phyloP scores from a whole-genome alignment of 768 basidiomycete genomes.

The Xanthoconium purpureum region DNA sequence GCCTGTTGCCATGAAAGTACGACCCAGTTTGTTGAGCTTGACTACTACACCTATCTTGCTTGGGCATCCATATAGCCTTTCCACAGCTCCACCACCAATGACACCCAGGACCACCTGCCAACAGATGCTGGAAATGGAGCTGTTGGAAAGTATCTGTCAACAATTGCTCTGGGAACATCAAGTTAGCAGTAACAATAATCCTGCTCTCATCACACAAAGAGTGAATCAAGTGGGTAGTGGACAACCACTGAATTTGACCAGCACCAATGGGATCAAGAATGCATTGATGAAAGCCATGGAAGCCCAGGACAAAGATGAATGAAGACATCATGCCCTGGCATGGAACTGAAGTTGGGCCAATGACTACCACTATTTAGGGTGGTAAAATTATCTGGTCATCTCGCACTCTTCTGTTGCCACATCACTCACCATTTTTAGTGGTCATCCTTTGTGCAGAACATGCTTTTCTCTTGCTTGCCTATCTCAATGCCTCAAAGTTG shows the following conservation, averaged over 20 bases:
- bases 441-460: conserved; percentile 16
- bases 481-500: conserved; percentile 4
- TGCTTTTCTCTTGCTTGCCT: conserved; percentile 21
- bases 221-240: conserved; percentile 29
- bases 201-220: conserved; percentile 36
- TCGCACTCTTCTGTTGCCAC: conserved; percentile 19
- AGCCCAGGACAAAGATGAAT: conserved; percentile 40
- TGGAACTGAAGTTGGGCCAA: conserved; percentile 68
- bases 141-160: conserved; percentile 78
- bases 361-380: conserved; percentile 64
- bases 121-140: conserved; percentile 79
- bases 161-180: conserved; percentile 82
- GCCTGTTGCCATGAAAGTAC: conserved; percentile 11
- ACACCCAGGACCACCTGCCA: conserved; percentile 84
- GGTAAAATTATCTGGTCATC: conserved; percentile 40
- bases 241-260: conserved; percentile 35
- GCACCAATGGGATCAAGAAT: conserved; percentile 17
- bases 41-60: conserved; percentile 55
- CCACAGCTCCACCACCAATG: conserved; percentile 59
- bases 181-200: conserved; percentile 50
- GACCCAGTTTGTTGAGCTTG: conserved; percentile 24
- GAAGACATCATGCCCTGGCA: conserved; percentile 45
- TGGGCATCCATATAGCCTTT: conserved; percentile 70
- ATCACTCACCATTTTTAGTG: conserved; percentile 15
- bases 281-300: conserved; percentile 15